Evolutionary conservation across 1,284 basidiomycete genomes (phyloP).

Genomic region (Amylostereum chailletii): DNA sequence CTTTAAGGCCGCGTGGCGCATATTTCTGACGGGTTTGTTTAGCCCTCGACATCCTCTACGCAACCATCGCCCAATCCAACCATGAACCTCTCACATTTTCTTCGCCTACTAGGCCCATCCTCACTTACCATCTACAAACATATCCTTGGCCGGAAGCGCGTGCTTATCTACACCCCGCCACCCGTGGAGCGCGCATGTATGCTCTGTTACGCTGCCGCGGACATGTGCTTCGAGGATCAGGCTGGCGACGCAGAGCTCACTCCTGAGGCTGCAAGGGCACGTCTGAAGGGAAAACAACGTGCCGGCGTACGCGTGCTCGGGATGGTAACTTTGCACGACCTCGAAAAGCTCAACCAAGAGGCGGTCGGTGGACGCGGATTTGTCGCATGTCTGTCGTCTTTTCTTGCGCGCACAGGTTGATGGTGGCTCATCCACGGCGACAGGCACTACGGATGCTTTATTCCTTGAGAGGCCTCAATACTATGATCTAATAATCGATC

Average conservation of each 20-base stretch:
- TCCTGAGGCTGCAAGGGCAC: constrained; percentile 14
- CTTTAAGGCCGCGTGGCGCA: too few relatives aligned
- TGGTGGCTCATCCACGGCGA: too few relatives aligned
- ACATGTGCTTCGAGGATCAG: constrained; percentile 59
- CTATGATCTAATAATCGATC: constrained; percentile 71
- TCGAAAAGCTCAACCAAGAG: constrained; percentile 50
- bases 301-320: constrained; percentile 62
- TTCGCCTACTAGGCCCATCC: constrained; percentile 69
- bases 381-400: constrained; percentile 55
- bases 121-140: constrained; percentile 71
- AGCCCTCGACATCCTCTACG: background rate
- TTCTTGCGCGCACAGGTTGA: background rate
- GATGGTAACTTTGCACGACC: constrained; percentile 66
- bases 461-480: constrained; percentile 69
- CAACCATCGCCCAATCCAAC: constrained; percentile 37
- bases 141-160: constrained; percentile 57
- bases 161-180: constrained; percentile 69
- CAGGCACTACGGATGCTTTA: constrained; percentile 71
- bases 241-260: constrained; percentile 13
- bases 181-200: constrained; percentile 72
- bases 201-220: constrained; percentile 65
- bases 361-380: constrained; percentile 54
- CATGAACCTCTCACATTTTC: constrained; percentile 55
- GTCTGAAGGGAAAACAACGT: constrained; percentile 35
- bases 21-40: background rate